Evolutionary conservation across 1,284 basidiomycete species (phyloP), one percentile per base, ranked within the genome.

Genomic region (Sanguinoderma infundibulare): DNA sequence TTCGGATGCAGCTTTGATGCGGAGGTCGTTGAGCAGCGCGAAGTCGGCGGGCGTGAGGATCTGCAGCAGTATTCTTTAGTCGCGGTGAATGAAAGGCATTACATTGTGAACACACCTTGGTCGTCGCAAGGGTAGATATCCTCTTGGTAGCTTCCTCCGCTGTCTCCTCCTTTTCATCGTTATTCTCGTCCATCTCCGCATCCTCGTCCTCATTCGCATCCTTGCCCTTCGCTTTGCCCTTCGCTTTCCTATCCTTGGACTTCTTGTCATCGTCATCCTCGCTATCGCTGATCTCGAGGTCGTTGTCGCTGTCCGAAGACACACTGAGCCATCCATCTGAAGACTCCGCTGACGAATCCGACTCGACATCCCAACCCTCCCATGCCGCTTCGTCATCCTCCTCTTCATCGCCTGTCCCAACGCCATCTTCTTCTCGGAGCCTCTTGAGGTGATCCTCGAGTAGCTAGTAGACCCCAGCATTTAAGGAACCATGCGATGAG

Each of bases 1-100:
- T 59, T 87, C 83, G 22, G 83, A 80, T n/a, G 94, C 94, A 0
- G 91, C 92, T 77, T 93, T 85, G 60, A 95, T 84, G 8, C 92
- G 90, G 9, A 99, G 87, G 70, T 98, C 94, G 70, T 95, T 94
- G 59, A 99, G 84, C 54, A 98, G 81, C 0, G 94, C 94, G 75
- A 98, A 99, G 77, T 99, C 97, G 30, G 96, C 96, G 0, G 98
- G 98, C 0, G 98, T 99, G 36, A 99, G 87, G 71, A 99, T 99
- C 94, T 96, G 61, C 10, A 9, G n/a, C 7, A 12, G 52, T 14
- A 40, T 22, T 2, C 6, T 17, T 14, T 35, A 69, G 34, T 38
- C 39, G 44, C 46, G 42, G 60, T 57, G 17, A 26, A 36, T 20
- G 17, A 2, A 35, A 34, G 34, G 44, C 39, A 6, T n/a, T n/a